Evolutionary conservation across 768 basidiomycete genomes (phyloP).

Genomic region (Serendipita sp.): DNA sequence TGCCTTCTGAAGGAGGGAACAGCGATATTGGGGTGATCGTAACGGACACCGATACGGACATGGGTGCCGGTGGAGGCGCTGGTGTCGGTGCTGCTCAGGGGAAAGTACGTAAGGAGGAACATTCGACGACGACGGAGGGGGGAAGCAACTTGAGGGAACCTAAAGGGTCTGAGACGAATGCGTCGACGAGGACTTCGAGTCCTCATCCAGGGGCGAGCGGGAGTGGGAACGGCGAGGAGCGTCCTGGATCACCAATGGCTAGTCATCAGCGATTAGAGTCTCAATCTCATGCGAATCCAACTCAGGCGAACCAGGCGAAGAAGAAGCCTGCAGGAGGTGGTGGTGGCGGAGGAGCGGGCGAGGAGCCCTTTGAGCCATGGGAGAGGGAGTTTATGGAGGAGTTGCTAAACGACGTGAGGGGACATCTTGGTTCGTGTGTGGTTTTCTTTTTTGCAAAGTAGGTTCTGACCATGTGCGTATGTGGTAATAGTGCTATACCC

Average conservation of each 20-base stretch:
- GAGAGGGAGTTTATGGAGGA: conserved; percentile 86
- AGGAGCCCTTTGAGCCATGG: conserved; percentile 63
- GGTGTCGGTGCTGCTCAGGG: neutral
- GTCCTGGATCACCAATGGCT: conserved; percentile 7
- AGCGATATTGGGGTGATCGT: neutral
- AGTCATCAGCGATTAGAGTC: neutral
- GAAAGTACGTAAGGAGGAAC: neutral
- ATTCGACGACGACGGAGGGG: neutral
- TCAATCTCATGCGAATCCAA: too few species aligned
- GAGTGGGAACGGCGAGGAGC: neutral
- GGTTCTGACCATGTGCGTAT: neutral
- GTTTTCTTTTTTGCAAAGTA: neutral
- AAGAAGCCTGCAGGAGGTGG: conserved; percentile 28
- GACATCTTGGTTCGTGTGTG: conserved; percentile 59
- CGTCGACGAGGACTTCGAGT: too few species aligned
- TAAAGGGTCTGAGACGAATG: neutral
- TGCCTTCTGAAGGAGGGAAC: conserved; percentile 39
- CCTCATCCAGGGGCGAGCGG: conserved; percentile 3
- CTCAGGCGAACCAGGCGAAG: conserved; percentile 19
- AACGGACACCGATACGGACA: neutral
- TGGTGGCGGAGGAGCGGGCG: neutral
- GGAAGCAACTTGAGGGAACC: neutral
- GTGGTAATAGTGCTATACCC: conserved; percentile 57
- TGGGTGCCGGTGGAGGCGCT: too few species aligned
- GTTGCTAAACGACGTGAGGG: conserved; percentile 55